Percentiles rank a stretch among this genome's conserved stretches.
phyloP scores from a whole-genome alignment of 2,329 filamentous ascomycete species.

The Fusarium duplospermum region DNA sequence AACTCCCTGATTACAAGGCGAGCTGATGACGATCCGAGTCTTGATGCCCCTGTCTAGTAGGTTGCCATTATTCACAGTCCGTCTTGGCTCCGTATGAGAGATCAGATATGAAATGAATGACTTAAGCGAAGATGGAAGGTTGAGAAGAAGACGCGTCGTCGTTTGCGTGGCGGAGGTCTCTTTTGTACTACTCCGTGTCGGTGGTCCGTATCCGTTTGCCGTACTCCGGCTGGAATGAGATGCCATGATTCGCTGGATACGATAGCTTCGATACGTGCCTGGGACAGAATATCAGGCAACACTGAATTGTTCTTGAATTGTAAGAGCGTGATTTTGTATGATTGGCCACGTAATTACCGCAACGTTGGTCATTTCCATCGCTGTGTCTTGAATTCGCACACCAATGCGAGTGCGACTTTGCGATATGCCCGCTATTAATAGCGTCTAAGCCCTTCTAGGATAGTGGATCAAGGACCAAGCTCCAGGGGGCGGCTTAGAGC shows the following conservation, averaged over 20 bases:
- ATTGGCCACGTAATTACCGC: background rate
- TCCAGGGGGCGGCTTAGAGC: constrained; percentile 1
- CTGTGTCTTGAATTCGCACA: background rate
- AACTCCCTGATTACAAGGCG: background rate
- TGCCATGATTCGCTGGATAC: background rate
- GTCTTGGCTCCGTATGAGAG: background rate
- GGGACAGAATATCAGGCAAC: background rate
- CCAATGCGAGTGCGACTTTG: background rate
- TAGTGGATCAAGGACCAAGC: background rate
- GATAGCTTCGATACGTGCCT: background rate
- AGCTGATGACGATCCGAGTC: background rate
- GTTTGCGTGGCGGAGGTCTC: background rate
- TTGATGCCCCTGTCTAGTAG: background rate
- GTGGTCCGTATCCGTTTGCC: background rate
- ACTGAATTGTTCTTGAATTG: background rate
- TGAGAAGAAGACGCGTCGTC: background rate
- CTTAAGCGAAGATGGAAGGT: background rate
- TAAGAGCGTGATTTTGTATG: background rate
- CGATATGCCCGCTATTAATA: background rate
- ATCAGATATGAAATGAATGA: background rate
- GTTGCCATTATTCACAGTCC: background rate
- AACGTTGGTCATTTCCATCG: background rate
- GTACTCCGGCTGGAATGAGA: background rate
- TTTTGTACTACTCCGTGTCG: background rate
- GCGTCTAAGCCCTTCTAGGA: background rate